phyloP scores from a whole-genome alignment of 495 filamentous ascomycete genomes.

The Aspergillus olivimuriae region DNA sequence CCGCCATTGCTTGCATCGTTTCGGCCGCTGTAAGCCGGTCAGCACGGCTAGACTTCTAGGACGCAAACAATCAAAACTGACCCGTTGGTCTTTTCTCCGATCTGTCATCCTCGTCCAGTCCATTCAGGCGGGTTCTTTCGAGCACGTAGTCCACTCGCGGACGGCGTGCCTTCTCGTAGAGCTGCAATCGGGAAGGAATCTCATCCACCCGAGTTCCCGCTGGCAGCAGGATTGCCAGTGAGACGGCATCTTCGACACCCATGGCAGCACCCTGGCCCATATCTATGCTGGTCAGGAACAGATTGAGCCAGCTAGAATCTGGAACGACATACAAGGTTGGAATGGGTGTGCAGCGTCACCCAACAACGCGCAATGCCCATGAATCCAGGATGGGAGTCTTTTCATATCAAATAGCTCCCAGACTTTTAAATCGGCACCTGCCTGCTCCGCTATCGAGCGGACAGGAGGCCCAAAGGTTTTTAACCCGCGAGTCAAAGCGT shows the following conservation, averaged over 20 bases:
- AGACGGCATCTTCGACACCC: conserved; percentile 56
- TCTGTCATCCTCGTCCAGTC: background rate
- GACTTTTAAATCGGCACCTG: conserved; percentile 41
- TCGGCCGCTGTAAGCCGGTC: background rate
- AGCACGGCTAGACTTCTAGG: background rate
- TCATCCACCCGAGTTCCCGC: conserved; percentile 29
- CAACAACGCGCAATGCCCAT: conserved; percentile 40
- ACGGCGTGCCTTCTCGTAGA: conserved; percentile 47
- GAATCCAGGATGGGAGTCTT: conserved; percentile 42
- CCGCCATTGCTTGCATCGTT: background rate
- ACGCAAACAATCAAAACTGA: background rate
- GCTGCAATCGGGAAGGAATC: conserved; percentile 38
- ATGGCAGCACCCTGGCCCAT: conserved; percentile 50
- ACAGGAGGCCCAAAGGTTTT: conserved; percentile 38
- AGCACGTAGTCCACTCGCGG: conserved; percentile 15
- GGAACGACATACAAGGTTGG: conserved; percentile 40
- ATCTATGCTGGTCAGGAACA: conserved; percentile 15
- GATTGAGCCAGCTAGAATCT: background rate
- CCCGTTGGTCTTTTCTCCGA: background rate
- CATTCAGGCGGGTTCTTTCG: conserved; percentile 8
- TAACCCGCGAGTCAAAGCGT: conserved; percentile 38
- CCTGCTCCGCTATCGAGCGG: conserved; percentile 32
- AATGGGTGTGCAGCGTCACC: conserved; percentile 61
- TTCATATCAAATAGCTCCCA: conserved; percentile 58
- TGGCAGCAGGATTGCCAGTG: conserved; percentile 47